Base-by-base conservation (phyloP, 305 asterid genomes). In the Euphrasia arctica region DNA sequence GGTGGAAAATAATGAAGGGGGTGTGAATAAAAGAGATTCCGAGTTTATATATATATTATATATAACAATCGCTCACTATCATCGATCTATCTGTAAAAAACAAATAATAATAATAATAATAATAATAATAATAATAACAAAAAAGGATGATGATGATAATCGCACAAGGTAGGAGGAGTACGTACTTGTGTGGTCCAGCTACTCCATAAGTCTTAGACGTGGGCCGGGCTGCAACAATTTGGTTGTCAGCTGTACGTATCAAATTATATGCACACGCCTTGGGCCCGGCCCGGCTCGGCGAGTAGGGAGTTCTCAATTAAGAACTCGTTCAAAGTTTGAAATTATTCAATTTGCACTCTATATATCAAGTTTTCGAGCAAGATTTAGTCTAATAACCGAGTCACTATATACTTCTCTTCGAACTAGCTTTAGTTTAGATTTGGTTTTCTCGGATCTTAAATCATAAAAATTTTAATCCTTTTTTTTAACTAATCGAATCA, bases 161-260 rank as follows among this genome's bases (percentile, higher is more conserved):
- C 70, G 72, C 73, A 69, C 69, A 58, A 79, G 70, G 31, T 34
- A 5, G 1, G 27, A 9, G 3, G 13, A 7, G 56, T 14, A n/a
- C 25, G 8, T 51, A 14, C 28, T 74, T 73, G 18, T 70, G 72
- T 80, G 85, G 89, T 79, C 83, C 82, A 67, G 45, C 60, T 79
- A 80, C 61, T 66, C 56, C 41, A 58, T 13, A 42, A 69, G 70
- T 70, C 63, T 57, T 60, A 61, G 58, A 25, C 47, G 32, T 60
- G 86, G 54, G 54, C 9, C 78, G 84, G 82, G 72, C 67, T 62
- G 60, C 63, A 60, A 42, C 47, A 66, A 50, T 72, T 75, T 75
- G 66, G 66, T 25, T 83, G 81, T 70, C 83, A 73, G 60, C 54
- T 72, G 58, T 72, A 25, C 27, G 27, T 25, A 70, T 56, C 27